Evolutionary conservation across 805 yeast species (phyloP).

Genomic region (Teunomyces lycoperdinae): DNA sequence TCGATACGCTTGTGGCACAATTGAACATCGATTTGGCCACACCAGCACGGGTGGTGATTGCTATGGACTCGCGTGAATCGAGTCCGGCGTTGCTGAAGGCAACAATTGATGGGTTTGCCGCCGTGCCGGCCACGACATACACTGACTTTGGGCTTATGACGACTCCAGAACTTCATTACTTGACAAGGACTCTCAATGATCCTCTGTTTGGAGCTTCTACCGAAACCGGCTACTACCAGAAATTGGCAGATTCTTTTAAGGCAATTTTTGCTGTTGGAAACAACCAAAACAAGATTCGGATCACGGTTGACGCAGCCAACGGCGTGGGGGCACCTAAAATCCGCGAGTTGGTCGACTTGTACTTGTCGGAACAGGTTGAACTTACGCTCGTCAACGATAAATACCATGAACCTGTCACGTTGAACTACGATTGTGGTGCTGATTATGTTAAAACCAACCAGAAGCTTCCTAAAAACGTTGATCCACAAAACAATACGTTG

Average conservation of each 20-base stretch:
- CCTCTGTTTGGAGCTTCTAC: constrained; percentile 56
- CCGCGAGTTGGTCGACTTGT: constrained; percentile 41
- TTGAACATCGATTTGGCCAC: constrained; percentile 45
- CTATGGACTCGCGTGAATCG: constrained; percentile 85
- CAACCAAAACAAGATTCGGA: constrained; percentile 28
- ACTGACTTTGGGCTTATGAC: constrained; percentile 70
- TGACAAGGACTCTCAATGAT: constrained; percentile 74
- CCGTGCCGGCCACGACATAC: constrained; percentile 40
- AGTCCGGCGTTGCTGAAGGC: constrained; percentile 64
- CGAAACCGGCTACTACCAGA: constrained; percentile 68
- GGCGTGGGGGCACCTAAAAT: constrained; percentile 93
- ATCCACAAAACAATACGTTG: constrained; percentile 45
- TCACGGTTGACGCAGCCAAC: constrained; percentile 87
- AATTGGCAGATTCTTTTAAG: constrained; percentile 54
- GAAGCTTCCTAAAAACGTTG: constrained; percentile 61
- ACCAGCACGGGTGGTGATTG: constrained; percentile 58
- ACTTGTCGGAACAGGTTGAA: constrained; percentile 40
- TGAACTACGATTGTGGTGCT: constrained; percentile 89
- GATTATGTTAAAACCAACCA: constrained; percentile 93
- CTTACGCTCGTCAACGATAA: constrained; percentile 51
- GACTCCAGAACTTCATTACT: constrained; percentile 92
- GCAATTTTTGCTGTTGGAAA: constrained; percentile 32
- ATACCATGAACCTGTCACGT: constrained; percentile 49
- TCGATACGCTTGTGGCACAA: constrained; percentile 36
- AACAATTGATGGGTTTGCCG: constrained; percentile 58